A percentile compares a stretch with the other conserved stretches of the same genome.
Evolutionary conservation across 179 eudicot species (phyloP).

Genomic region (Vitellaria paradoxa): DNA sequence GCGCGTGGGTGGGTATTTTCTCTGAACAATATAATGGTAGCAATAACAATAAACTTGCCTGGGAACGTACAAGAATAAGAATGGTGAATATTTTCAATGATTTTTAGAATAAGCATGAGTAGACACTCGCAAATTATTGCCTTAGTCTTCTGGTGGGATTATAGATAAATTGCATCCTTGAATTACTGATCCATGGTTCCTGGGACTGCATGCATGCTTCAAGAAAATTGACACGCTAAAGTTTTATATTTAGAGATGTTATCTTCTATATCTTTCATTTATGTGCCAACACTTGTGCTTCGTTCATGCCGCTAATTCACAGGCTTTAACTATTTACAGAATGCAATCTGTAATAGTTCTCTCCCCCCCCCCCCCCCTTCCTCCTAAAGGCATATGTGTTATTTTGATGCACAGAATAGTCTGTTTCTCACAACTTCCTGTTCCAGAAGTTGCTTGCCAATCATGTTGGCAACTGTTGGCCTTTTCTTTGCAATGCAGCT

Average conservation of each 20-base stretch:
- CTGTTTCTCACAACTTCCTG: neutral
- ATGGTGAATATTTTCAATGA: neutral
- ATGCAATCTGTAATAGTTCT: no score
- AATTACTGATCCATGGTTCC: neutral
- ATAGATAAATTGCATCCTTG: conserved; percentile 4
- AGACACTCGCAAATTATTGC: neutral
- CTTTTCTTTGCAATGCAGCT: neutral
- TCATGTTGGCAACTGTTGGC: neutral
- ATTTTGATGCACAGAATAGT: neutral
- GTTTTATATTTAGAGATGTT: neutral
- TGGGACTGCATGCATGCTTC: neutral
- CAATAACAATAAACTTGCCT: neutral
- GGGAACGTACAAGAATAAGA: neutral
- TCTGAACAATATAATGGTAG: neutral
- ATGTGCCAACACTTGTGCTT: conserved; percentile 7
- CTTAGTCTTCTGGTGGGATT: conserved; percentile 4
- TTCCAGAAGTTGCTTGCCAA: neutral
- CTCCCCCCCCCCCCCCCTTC: no score
- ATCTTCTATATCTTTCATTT: neutral
- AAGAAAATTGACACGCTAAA: neutral
- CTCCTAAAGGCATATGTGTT: neutral
- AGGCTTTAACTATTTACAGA: neutral
- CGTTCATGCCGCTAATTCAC: neutral
- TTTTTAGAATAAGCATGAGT: neutral
- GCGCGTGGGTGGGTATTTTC: conserved; percentile 81